Conservation (phyloP, 176 grass and related monocot genomes). For the Hordeum marinum region DNA sequence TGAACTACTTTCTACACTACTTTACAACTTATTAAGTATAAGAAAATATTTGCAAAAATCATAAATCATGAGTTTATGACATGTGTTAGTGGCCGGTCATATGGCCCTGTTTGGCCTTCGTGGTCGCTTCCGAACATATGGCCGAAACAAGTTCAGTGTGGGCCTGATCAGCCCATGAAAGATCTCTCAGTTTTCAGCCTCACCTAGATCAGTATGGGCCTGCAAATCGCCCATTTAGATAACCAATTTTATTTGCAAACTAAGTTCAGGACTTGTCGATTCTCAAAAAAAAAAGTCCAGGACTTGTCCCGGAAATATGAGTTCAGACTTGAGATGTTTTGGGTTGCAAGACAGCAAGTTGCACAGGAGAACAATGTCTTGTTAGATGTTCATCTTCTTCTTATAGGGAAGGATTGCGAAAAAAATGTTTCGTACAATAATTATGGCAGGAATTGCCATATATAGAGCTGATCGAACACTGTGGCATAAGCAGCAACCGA, state of each 20-base stretch:
- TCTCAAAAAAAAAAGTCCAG: too few relatives aligned
- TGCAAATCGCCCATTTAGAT: background rate
- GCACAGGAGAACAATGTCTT: background rate
- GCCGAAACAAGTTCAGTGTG: too few relatives aligned
- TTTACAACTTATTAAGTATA: too few relatives aligned
- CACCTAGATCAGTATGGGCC: background rate
- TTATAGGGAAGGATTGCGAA: background rate
- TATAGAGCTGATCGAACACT: too few relatives aligned
- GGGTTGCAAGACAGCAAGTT: background rate
- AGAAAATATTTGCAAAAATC: too few relatives aligned
- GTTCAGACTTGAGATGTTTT: background rate
- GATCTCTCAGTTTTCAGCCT: background rate
- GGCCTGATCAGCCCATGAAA: background rate
- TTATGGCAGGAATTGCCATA: too few relatives aligned
- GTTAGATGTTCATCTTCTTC: background rate
- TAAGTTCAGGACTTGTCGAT: background rate
- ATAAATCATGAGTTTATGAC: too few relatives aligned
- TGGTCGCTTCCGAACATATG: too few relatives aligned
- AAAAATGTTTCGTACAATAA: too few relatives aligned
- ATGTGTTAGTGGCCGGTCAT: too few relatives aligned
- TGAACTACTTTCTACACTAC: too few relatives aligned
- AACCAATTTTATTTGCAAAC: background rate
- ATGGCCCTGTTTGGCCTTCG: too few relatives aligned
- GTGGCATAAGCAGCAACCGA: background rate
- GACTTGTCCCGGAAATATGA: background rate